Conservation (phyloP, 345 rosid genomes). For the Aurinia saxatilis region DNA sequence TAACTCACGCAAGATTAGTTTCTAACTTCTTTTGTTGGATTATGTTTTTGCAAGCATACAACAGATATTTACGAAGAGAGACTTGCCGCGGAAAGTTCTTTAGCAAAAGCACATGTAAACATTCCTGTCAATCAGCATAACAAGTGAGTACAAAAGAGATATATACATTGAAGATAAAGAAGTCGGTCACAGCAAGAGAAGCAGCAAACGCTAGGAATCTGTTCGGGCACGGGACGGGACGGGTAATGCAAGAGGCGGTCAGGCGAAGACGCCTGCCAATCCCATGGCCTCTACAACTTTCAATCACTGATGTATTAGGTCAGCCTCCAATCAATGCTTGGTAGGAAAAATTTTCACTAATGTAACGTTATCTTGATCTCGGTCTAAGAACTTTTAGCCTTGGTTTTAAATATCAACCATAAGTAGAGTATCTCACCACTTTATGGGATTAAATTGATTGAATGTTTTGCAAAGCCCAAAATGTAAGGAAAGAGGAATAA, state of each 20-base stretch:
- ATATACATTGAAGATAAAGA: constrained; percentile 53
- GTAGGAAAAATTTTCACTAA: constrained; percentile 3
- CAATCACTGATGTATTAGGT: constrained; percentile 28
- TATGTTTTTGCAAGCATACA: constrained; percentile 47
- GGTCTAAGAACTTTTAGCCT: too few relatives aligned
- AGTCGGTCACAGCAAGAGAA: constrained; percentile 49
- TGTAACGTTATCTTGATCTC: constrained; percentile 10
- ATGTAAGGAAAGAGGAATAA: not conserved
- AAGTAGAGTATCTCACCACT: not conserved
- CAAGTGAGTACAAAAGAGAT: not conserved
- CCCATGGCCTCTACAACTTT: constrained; percentile 43
- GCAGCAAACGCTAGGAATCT: constrained; percentile 40
- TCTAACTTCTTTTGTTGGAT: not conserved
- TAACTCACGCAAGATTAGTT: not conserved
- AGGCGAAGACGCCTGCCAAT: constrained; percentile 54
- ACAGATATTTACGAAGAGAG: constrained; percentile 88
- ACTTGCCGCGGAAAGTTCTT: constrained; percentile 59
- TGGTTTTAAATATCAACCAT: too few relatives aligned
- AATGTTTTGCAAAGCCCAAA: constrained; percentile 4
- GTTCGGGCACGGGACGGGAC: too few relatives aligned
- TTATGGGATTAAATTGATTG: constrained; percentile 2
- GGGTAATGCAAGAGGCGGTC: constrained; percentile 49
- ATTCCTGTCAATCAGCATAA: not conserved
- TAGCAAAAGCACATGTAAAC: not conserved
- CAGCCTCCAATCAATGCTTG: not conserved